Percentiles rank a stretch among this genome's conserved stretches.
phyloP scores from a whole-genome alignment of 2,329 filamentous ascomycete species.

The Sporothrix mexicana region DNA sequence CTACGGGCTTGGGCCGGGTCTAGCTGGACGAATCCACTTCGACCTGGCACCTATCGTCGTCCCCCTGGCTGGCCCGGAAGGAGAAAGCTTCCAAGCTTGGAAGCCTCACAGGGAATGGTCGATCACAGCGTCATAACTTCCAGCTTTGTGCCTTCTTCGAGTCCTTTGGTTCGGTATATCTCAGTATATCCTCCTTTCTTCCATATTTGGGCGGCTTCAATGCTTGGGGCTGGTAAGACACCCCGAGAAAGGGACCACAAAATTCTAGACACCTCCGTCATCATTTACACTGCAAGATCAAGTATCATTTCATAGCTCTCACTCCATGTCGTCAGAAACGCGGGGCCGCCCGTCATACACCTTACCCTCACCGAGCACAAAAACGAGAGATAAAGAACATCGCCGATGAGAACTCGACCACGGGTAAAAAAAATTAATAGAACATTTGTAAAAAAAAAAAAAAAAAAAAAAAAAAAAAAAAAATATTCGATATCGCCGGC shows the following conservation, averaged over 20 bases:
- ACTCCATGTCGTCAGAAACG: constrained; percentile 21
- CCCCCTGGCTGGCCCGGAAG: not conserved
- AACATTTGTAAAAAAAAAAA: not conserved
- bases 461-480: not conserved
- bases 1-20: constrained; percentile 10
- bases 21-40: not conserved
- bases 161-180: not conserved
- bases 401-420: no score
- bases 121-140: constrained; percentile 3
- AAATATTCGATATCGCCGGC: not conserved
- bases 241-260: not conserved
- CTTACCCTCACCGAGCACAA: no score
- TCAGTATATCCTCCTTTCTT: not conserved
- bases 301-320: not conserved
- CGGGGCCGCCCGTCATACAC: constrained; percentile 1
- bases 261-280: not conserved
- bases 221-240: not conserved
- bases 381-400: not conserved
- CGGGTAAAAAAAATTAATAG: no score
- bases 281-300: not conserved
- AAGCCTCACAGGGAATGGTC: not conserved
- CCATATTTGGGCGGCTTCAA: not conserved
- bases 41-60: not conserved
- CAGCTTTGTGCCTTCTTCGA: not conserved
- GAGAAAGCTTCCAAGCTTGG: not conserved